phyloP scores from a whole-genome alignment of 164 flowering plant species.

The Vitis vinifera region DNA sequence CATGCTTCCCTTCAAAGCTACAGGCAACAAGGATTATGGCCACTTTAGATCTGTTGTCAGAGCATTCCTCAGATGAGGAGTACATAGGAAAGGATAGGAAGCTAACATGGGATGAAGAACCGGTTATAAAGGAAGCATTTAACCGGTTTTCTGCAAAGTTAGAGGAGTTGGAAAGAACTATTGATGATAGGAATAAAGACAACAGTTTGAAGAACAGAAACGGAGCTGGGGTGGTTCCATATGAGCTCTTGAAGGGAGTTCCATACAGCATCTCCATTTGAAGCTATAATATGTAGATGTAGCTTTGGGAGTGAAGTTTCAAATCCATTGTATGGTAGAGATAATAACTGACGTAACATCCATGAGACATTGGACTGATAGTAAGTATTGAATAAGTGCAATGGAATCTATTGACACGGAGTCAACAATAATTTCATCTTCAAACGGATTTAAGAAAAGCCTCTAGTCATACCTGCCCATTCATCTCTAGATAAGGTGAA shows the following conservation, averaged over 20 bases:
- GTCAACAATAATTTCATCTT: too few relatives aligned
- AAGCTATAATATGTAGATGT: background rate
- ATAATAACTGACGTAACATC: too few relatives aligned
- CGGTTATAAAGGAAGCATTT: conserved; percentile 16
- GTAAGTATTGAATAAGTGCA: too few relatives aligned
- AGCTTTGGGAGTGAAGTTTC: too few relatives aligned
- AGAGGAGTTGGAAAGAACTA: conserved; percentile 24
- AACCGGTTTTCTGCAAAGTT: conserved; percentile 22
- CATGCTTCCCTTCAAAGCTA: conserved; percentile 24
- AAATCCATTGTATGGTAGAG: too few relatives aligned
- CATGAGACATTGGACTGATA: too few relatives aligned
- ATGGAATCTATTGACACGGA: too few relatives aligned
- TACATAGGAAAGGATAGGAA: conserved; percentile 25
- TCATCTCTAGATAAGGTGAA: too few relatives aligned
- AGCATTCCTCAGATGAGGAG: conserved; percentile 38
- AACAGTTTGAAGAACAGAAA: conserved; percentile 24
- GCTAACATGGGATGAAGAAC: conserved; percentile 25
- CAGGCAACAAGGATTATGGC: conserved; percentile 34
- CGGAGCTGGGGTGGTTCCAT: conserved; percentile 39
- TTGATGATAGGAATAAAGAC: conserved; percentile 25
- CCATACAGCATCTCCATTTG: conserved; percentile 22
- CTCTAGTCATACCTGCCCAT: too few relatives aligned
- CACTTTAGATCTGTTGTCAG: conserved; percentile 23
- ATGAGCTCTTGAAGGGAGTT: conserved; percentile 31
- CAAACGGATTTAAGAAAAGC: too few relatives aligned